Evolutionary conservation across 164 flowering plant species (phyloP).

Genomic region (grape (Vitis vinifera)): DNA sequence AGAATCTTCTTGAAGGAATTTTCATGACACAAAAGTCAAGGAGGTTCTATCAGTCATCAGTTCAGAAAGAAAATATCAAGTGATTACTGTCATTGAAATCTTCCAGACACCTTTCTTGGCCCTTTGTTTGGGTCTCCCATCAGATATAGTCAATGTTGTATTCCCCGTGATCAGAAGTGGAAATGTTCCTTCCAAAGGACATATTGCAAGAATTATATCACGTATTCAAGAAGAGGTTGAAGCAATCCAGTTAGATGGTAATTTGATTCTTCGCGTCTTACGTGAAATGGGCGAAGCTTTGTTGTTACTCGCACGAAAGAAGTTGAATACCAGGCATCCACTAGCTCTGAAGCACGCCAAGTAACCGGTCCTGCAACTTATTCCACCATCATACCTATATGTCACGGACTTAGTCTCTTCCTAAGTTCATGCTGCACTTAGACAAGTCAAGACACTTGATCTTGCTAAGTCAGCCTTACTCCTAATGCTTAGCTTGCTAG

Average conservation of each 20-base stretch:
- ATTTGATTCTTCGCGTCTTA: constrained; percentile 83
- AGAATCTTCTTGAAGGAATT: constrained; percentile 72
- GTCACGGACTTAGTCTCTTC: too few species aligned
- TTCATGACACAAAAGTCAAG: constrained; percentile 88
- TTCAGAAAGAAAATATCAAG: constrained; percentile 73
- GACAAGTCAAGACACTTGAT: too few species aligned
- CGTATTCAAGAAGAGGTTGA: too few species aligned
- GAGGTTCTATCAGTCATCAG: constrained; percentile 85
- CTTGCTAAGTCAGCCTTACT: too few species aligned
- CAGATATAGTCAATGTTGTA: constrained; percentile 78
- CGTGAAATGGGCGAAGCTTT: constrained; percentile 80
- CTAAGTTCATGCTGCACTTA: too few species aligned
- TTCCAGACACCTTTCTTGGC: constrained; percentile 85
- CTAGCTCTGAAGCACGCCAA: constrained; percentile 95
- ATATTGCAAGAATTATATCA: too few species aligned
- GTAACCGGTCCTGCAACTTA: constrained; percentile 71
- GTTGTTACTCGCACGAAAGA: constrained; percentile 64
- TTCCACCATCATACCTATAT: too few species aligned
- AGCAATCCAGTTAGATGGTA: constrained; percentile 69
- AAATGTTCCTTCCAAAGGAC: constrained; percentile 68
- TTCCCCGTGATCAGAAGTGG: constrained; percentile 85
- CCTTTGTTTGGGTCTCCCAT: constrained; percentile 71
- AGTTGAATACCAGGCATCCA: constrained; percentile 93
- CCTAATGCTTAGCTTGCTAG: too few species aligned
- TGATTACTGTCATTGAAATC: constrained; percentile 70